Evolutionary conservation across 129 eudicot species (phyloP).

Genomic region (Helianthus annuus): DNA sequence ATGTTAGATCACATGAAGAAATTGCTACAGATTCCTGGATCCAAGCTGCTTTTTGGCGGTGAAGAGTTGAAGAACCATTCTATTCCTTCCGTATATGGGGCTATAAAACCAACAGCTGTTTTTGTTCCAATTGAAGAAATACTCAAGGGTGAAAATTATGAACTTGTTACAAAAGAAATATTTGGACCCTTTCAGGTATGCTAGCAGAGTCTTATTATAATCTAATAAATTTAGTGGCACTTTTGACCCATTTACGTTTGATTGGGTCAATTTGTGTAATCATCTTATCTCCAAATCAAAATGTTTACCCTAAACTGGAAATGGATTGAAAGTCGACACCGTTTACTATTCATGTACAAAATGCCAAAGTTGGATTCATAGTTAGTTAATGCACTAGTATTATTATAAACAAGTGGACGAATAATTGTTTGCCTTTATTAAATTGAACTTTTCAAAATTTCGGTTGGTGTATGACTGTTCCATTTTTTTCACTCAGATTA

Average conservation of each 20-base stretch:
- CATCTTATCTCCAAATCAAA: conserved; percentile 4
- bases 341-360: background rate
- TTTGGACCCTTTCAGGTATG: conserved; percentile 98
- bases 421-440: background rate
- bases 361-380: background rate
- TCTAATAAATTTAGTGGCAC: background rate
- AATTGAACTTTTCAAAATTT: background rate
- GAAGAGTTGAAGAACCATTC: conserved; percentile 77
- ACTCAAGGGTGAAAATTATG: conserved; percentile 65
- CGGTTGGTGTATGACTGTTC: background rate
- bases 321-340: background rate
- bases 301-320: background rate
- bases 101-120: conserved; percentile 90
- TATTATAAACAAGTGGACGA: background rate
- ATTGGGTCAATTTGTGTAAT: background rate
- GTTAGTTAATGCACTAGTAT: background rate
- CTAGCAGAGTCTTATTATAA: background rate
- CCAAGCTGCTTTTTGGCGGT: conserved; percentile 90
- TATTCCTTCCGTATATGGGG: conserved; percentile 86
- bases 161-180: conserved; percentile 85
- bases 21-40: conserved; percentile 80
- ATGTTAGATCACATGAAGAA: conserved; percentile 78
- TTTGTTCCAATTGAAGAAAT: conserved; percentile 90
- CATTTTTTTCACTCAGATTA: conserved; percentile 40
- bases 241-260: background rate